Evolutionary conservation across 2,329 filamentous ascomycete genomes (phyloP), one percentile per base, ranked within the genome.

Genomic region (Diplodia sapinea): DNA sequence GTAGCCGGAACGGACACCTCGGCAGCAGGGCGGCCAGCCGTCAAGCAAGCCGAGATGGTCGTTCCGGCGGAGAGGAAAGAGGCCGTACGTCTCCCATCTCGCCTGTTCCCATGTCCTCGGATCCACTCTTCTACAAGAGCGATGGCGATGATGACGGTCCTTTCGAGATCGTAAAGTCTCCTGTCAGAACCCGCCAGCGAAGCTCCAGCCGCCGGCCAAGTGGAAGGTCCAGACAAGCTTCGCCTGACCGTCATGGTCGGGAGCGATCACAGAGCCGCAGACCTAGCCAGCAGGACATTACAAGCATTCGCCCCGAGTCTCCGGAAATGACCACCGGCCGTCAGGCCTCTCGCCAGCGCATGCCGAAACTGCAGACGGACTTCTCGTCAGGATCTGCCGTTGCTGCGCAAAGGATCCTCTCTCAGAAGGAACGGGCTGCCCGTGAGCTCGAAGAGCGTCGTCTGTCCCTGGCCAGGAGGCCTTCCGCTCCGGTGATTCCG

Each of bases 391-490:
- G 7, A 7, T n/a, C 43, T 11, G n/a, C 17, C n/a, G 31, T 40
- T 13, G 62, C 61, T 66, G 40, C 70, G 69, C 11, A 43, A 68
- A 71, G 75, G 68, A 71, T 72, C 17, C 70, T 80, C 68, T 78
- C 76, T 65, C 79, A 79, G 68, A 83, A 81, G 71, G 80, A 80
- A 69, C 73, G 81, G 23, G 82, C 81, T 11, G 93, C 93, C 8
- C 89, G 91, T 57, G 94, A 97, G 78, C 86, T 98, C 0, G 94
- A 97, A 78, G 92, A 95, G 74, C 88, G 94, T 33, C 89, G 94
- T 68, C 88, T 91, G 74, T 97, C 94, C 15, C 83, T 96, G 31
- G 92, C 91, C 23, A 87, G 92, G 66, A 87, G 93, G 61, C 91
- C 93, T 3, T 91, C 91, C 29, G 92, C 89, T 2, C 93, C 93